These are phyloP conservation scores for Vigna hirtella DNA, from an alignment of 306 rosid species.

Conservation along the genomic window DNA sequence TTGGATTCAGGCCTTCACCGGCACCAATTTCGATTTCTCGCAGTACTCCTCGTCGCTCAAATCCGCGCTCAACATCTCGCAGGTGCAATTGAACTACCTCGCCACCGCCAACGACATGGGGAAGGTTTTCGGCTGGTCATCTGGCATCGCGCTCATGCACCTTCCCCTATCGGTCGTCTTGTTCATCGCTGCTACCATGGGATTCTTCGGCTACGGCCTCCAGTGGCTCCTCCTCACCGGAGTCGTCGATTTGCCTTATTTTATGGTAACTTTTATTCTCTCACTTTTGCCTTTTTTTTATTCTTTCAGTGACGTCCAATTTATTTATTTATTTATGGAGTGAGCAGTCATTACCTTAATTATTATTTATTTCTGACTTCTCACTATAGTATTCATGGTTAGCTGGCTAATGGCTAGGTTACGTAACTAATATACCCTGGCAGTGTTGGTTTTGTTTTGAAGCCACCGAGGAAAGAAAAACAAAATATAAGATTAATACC, in stretches of 20 bases:
- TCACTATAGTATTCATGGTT: too few species aligned
- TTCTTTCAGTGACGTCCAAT: neutral
- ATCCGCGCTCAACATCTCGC: slow-evolving; percentile 71
- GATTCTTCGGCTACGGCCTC: slow-evolving; percentile 73
- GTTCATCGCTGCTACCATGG: slow-evolving; percentile 83
- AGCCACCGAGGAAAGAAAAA: too few species aligned
- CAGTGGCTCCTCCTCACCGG: slow-evolving; percentile 79
- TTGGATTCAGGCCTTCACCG: slow-evolving; percentile 94
- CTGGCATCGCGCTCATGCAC: slow-evolving; percentile 72
- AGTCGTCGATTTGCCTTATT: slow-evolving; percentile 70
- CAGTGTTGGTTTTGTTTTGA: too few species aligned
- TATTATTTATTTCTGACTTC: too few species aligned
- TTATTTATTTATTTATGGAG: too few species aligned
- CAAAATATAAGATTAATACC: too few species aligned
- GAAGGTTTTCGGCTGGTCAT: slow-evolving; percentile 88
- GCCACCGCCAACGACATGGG: slow-evolving; percentile 92
- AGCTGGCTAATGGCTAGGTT: too few species aligned
- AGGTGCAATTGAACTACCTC: slow-evolving; percentile 77
- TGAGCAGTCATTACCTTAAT: neutral
- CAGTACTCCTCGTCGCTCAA: slow-evolving; percentile 83
- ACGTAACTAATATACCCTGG: too few species aligned
- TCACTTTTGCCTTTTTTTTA: neutral
- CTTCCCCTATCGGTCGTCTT: slow-evolving; percentile 71
- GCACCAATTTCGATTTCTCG: slow-evolving; percentile 92
- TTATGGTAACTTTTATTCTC: slow-evolving; percentile 56